Base-by-base conservation (phyloP, 2,329 filamentous ascomycete genomes). In the Fusarium fracticaudum region DNA sequence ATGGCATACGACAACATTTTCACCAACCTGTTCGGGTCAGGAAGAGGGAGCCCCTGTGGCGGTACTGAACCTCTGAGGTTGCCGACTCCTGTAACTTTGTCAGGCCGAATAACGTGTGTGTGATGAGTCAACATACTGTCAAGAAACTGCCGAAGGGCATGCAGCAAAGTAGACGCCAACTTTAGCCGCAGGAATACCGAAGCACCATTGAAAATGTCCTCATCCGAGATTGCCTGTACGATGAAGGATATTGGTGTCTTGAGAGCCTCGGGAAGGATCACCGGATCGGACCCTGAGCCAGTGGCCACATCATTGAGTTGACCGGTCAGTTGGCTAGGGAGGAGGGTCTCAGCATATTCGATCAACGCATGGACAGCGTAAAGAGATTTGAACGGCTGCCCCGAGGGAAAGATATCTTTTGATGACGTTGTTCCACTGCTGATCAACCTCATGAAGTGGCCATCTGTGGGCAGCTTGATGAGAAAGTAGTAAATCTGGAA, bases 331-430 rank as follows among this genome's bases (percentile, higher is more conserved):
- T 53, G 71, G 45, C 61, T 76, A 75, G 77, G 83, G 79, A 84
- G 84, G 70, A 82, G 74, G 14, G 77, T 82, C 33, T 85, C 83
- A 44, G 94, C 85, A 79, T 91, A 92, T 62, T 90, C 87, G 29
- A 86, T 84, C 44, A 97, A 85, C 2, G 91, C 89, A 77, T 92
- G 88, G 2, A 94, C 83, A 6, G 92, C 92, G 79, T 95, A 97
- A 2, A 95, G 85, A 5, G 91, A 90, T 76, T 92, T 93, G 84
- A 91, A 95, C 5, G 92, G 92, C 67, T 92, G 90, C 1, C 88
- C 87, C 4, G 89, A 81, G 12, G 93, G 91, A 69, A 96, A 95
- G 3, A 95, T 84, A 17, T 92, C 87, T 17, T 84, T 81, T 67
- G 91, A 88, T 1, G 87, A 84, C n/a, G 85, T 86, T 3, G 82